These are phyloP conservation scores for Euphrasia confusa DNA, from an alignment of 257 asterid species.

Conservation along the genomic window DNA sequence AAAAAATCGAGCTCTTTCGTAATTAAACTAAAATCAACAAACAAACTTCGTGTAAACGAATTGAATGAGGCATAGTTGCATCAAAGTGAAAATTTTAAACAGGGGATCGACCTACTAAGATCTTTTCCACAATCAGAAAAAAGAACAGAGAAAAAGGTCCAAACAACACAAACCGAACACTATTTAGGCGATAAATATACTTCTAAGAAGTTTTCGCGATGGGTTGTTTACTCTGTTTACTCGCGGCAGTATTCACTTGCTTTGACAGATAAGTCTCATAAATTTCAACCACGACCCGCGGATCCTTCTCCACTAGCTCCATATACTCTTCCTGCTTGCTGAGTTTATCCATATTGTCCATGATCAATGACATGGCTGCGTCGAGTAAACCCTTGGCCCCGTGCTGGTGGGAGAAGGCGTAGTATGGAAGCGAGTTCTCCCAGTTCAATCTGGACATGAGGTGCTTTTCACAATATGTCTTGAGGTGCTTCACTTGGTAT, in stretches of 20 bases:
- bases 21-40: neutral
- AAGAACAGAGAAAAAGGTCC: neutral
- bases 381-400: slow-evolving; percentile 60
- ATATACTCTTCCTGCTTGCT: slow-evolving; percentile 63
- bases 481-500: slow-evolving; percentile 78
- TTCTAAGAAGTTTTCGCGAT: slow-evolving; percentile 20
- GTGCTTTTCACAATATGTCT: slow-evolving; percentile 70
- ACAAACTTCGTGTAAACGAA: neutral
- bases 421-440: slow-evolving; percentile 70
- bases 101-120: neutral
- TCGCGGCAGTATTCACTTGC: slow-evolving; percentile 79
- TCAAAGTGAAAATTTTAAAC: neutral
- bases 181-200: neutral
- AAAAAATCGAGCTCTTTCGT: neutral
- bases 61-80: neutral
- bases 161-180: neutral
- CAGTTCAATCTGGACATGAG: slow-evolving; percentile 59
- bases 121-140: too few relatives aligned
- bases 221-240: slow-evolving; percentile 46
- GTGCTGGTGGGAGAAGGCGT: slow-evolving; percentile 78
- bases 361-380: slow-evolving; percentile 59
- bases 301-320: slow-evolving; percentile 83
- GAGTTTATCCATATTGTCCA: slow-evolving; percentile 71
- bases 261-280: slow-evolving; percentile 69
- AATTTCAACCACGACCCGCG: slow-evolving; percentile 65